Evolutionary conservation across 345 rosid genomes (phyloP).

Genomic region (Dimocarpus longan): DNA sequence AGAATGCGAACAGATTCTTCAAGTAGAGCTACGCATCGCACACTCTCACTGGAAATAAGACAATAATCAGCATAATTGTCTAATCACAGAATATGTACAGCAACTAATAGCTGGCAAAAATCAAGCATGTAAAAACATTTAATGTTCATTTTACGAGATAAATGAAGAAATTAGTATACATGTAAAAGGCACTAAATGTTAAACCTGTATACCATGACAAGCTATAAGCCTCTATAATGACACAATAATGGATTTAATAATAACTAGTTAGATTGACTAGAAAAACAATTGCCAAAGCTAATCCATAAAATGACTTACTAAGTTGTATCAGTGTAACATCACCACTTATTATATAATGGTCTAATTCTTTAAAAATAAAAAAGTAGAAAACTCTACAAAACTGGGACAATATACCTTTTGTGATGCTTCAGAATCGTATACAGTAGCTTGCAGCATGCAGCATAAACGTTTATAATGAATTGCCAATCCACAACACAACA

Average conservation of each 20-base stretch:
- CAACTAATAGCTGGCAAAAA: slow-evolving; percentile 1
- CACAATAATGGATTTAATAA: neutral
- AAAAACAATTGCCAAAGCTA: neutral
- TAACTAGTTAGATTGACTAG: neutral
- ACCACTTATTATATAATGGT: neutral
- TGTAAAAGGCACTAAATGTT: slow-evolving; percentile 5
- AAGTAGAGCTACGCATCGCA: slow-evolving; percentile 64
- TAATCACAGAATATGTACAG: slow-evolving; percentile 1
- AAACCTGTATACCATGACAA: neutral
- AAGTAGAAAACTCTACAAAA: neutral
- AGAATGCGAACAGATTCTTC: slow-evolving; percentile 70
- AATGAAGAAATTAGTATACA: slow-evolving; percentile 5
- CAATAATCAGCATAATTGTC: slow-evolving; percentile 24
- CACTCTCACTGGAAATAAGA: slow-evolving; percentile 61
- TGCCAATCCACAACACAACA: slow-evolving; percentile 43
- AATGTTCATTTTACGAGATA: neutral
- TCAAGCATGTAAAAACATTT: neutral
- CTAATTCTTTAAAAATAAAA: neutral
- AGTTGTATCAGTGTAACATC: neutral
- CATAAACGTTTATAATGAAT: slow-evolving; percentile 57
- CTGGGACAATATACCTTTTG: slow-evolving; percentile 51
- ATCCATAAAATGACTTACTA: neutral
- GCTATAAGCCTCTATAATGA: neutral
- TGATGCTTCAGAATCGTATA: slow-evolving; percentile 80
- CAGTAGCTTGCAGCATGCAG: slow-evolving; percentile 73